Base-by-base conservation (phyloP, 2,329 filamentous ascomycete species). In the Pseudocercospora vitis region DNA sequence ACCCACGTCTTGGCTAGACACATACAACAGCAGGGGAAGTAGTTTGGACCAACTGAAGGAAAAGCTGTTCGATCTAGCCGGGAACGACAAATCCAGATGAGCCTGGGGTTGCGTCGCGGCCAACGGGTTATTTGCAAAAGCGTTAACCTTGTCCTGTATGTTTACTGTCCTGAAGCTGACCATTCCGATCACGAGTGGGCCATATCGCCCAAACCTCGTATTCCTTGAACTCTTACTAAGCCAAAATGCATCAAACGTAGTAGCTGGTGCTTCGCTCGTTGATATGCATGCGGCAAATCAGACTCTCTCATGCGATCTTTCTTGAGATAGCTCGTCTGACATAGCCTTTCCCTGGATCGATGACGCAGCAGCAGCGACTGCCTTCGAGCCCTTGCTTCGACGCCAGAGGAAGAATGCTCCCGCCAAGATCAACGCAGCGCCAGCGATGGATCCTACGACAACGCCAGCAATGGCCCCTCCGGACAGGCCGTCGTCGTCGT, bases 401-500 rank as follows among this genome's bases (percentile, higher is more conserved):
- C 52, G 49, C 48, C 50, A 51, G 23, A 59, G 24, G 12, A 57
- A 44, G 29, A 61, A 45, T 5, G 53, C 37, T 5, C 52, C 63
- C 1, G 63, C 66, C 18, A 69, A 48, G 11, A 71, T 53, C 14
- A 53, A 32, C 12, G 67, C 59, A 9, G 39, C 51, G 3, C 33
- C 54, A 11, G 40, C 48, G 14, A 59, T 31, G 3, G 49, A 50
- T 8, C 68, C 69, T 29, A 71, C 63, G 6, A 73, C 74, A 21
- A 76, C 72, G 7, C 74, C 74, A 2, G 73, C 74, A 55, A 76
- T 76, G 2, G 71, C 72, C 2, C 73, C 73, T 0, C 67, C 67
- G 3, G 72, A 74, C 2, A 76, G 64, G 9, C 68, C 64, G 19
- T 42, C 12, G 11, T 42, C 37, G 8, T 54, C 19, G 8, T 53